Evolutionary conservation across 2,329 filamentous ascomycete species (phyloP), one percentile per base, ranked within the genome.

Genomic region (Apiospora aurea): DNA sequence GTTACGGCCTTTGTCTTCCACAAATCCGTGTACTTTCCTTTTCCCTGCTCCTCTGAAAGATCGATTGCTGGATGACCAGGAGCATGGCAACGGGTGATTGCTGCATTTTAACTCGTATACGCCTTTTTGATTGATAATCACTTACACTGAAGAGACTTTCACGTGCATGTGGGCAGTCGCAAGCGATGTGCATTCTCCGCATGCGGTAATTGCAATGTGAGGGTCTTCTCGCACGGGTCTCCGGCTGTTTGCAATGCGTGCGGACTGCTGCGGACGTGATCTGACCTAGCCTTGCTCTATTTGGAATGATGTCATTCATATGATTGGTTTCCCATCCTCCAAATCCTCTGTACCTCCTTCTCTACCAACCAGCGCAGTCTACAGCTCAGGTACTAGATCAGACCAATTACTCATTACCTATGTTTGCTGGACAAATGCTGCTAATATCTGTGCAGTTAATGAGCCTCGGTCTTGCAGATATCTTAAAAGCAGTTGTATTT

Each of bases 221-320:
- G 53, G 53, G 53, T 61, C 53, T 61, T 61, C 53, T 38, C 53
- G 53, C 53, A 64, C 57, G 57, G 57, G 57, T 41, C 34, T 41
- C 29, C 41, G 29, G 16, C 3, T 18, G 8, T 41, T 64, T 61
- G 34, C 4, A 64, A 41, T 41, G 34, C 18, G 57, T 41, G 53
- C 57, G 57, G 57, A 41, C 57, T 41, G 29, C 57, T 64, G 57
- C 57, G 57, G 57, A 64, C 34, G 57, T 41, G 57, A 64, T 64
- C 57, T 64, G 41, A 29, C 26, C 26, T 29, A 61, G 57, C 41
- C 34, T 64, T 64, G 41, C 57, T 64, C 34, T 41, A 64, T 64
- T 64, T 64, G 57, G 57, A 61, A 41, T 64, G 57, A 64, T 64
- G 57, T 64, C 57, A 64, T 64, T 11, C 29, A 41, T 41, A 64